Evolutionary conservation across 495 filamentous ascomycete genomes (phyloP).

Genomic region (Ascobolus immersus): DNA sequence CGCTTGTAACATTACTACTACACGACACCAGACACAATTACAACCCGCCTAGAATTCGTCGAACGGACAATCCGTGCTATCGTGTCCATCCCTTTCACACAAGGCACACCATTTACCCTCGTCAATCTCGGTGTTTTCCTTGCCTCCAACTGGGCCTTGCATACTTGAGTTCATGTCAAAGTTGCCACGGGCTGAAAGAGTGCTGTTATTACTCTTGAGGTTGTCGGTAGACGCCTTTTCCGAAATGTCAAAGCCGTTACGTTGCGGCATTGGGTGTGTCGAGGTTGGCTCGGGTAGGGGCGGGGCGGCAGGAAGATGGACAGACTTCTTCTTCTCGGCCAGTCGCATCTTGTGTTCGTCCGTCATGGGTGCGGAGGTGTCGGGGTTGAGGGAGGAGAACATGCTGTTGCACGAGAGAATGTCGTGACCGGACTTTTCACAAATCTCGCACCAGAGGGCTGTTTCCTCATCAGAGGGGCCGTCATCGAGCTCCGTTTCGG

Average conservation of each 20-base stretch:
- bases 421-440: conserved; percentile 78
- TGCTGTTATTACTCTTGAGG: too few relatives aligned
- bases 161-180: too few relatives aligned
- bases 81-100: conserved; percentile 87
- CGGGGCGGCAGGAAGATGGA: conserved; percentile 10
- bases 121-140: conserved; percentile 54
- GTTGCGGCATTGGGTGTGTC: conserved; percentile 9
- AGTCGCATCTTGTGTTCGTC: conserved; percentile 2
- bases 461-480: conserved; percentile 30
- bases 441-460: conserved; percentile 81
- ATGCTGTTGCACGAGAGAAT: conserved; percentile 81
- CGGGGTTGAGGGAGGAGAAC: conserved; percentile 27
- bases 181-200: conserved; percentile 4
- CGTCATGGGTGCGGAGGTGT: conserved; percentile 3
- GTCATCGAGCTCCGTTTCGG: too few relatives aligned
- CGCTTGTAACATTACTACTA: too few relatives aligned
- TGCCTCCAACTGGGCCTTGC: conserved; percentile 52
- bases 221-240: too few relatives aligned
- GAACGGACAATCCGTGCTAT: conserved; percentile 84
- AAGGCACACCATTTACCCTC: conserved; percentile 85
- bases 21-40: too few relatives aligned
- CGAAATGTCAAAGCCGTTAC: too few relatives aligned
- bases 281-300: too few relatives aligned
- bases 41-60: too few relatives aligned
- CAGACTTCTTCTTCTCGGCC: conserved; percentile 13